Conservation (phyloP, 208 protist genomes). For the Trypanosoma avium region DNA sequence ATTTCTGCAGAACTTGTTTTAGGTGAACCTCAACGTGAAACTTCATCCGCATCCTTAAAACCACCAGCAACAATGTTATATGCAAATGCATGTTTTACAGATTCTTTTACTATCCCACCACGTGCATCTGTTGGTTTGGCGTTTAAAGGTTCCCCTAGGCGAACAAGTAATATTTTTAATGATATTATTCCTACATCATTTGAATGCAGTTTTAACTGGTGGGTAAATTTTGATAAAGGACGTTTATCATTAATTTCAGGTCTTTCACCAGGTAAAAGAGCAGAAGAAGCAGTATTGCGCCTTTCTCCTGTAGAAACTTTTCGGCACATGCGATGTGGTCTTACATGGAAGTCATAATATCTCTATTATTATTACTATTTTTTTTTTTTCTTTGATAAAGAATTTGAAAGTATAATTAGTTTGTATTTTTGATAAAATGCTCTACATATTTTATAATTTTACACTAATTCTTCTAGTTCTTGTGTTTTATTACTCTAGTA, state of each 20-base stretch:
- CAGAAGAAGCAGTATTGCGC: slow-evolving; percentile 34
- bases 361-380: no score
- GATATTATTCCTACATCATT: slow-evolving; percentile 39
- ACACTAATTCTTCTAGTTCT: no score
- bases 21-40: neutral
- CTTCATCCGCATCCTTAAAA: neutral
- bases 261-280: slow-evolving; percentile 4
- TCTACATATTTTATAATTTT: no score
- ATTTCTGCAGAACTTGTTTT: slow-evolving; percentile 43
- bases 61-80: slow-evolving; percentile 34
- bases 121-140: slow-evolving; percentile 63
- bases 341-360: slow-evolving; percentile 66
- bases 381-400: no score
- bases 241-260: slow-evolving; percentile 25
- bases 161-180: slow-evolving; percentile 49
- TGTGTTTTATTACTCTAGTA: no score
- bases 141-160: slow-evolving; percentile 40
- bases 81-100: slow-evolving; percentile 56
- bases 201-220: slow-evolving; percentile 71
- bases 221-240: slow-evolving; percentile 27
- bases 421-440: no score
- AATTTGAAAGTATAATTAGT: no score
- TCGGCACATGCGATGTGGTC: slow-evolving; percentile 57
- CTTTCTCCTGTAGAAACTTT: slow-evolving; percentile 62
- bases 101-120: slow-evolving; percentile 37